Evolutionary conservation across 768 basidiomycete genomes (phyloP), one percentile per base, ranked within the genome.

Genomic region (Sarcomyxa edulis): DNA sequence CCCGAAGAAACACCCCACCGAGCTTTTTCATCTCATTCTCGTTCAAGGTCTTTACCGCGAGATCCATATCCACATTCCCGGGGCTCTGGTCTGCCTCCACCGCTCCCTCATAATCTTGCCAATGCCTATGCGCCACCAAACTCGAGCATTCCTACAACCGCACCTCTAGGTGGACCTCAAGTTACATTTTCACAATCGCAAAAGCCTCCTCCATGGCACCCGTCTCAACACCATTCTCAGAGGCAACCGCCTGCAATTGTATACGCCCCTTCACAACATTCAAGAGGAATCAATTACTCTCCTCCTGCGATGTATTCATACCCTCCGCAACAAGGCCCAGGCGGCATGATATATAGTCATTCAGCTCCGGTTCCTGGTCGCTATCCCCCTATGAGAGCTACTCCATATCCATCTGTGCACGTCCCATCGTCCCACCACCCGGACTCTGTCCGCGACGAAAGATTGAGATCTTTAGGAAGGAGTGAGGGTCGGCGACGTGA

Each of bases 261-360:
- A 39, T 81, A 81, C 53, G 77, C 79, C 14, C 73, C 79, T 30
- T 59, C 70, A 26, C 66, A 68, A 38, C 69, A 69, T 47, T 59
- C 65, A 19, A 62, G 54, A n/a, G n/a, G n/a, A 38, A 63, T 74
- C 37, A 69, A 71, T 47, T 83, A 83, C 46, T 61, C 74, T 6
- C 79, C 81, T 12, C 79, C 79, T 10, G 65, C 71, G 0, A 73
- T 81, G 41, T 72, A 73, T 8, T 71, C 78, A 44, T 70, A 79
- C 32, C 67, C 64, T 6, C 72, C 74, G 45, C 61, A 67, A 45
- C 56, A 69, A 60, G 69, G 72, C 34, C 64, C 79, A 1, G 72
- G 80, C 39, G 78, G 78, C 3, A 74, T 84, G 64, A 73, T 75
- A 3, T 76, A 83, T 52, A 83, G 81, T 40, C 78, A 81, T 37